Percentiles rank a stretch among this genome's conserved stretches.
Conservation (phyloP, 495 filamentous ascomycete species). For the Chaetomium fimeti region DNA sequence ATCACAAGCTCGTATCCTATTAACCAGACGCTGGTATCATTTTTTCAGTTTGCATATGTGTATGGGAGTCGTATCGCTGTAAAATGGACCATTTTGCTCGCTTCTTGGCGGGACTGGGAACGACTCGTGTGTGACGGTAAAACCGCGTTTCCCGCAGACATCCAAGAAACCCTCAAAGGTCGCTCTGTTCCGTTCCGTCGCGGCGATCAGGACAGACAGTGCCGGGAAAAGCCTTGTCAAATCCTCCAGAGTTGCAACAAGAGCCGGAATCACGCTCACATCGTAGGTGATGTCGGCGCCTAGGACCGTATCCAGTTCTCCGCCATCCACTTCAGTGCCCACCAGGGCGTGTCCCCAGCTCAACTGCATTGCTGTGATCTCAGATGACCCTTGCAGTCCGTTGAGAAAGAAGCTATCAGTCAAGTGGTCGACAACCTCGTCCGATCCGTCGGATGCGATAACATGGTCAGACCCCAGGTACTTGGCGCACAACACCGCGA, state of each 20-base stretch:
- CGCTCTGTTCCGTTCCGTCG: conserved; percentile 49
- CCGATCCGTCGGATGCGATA: conserved; percentile 78
- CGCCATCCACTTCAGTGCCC: conserved; percentile 50
- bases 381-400: conserved; percentile 46
- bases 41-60: conserved; percentile 40
- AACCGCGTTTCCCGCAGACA: conserved; percentile 35
- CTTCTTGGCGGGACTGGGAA: conserved; percentile 36
- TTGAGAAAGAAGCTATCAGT: conserved; percentile 67
- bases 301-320: conserved; percentile 47
- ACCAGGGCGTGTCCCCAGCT: conserved; percentile 60
- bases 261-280: conserved; percentile 42
- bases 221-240: conserved; percentile 40
- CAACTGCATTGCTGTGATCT: conserved; percentile 51
- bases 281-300: conserved; percentile 57
- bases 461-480: conserved; percentile 63
- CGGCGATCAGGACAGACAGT: conserved; percentile 44
- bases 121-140: conserved; percentile 36
- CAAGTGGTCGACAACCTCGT: conserved; percentile 67
- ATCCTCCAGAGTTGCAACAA: conserved; percentile 49
- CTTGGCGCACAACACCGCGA: conserved; percentile 78
- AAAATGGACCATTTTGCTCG: conserved; percentile 51
- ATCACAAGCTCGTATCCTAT: neutral
- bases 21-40: neutral
- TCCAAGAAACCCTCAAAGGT: conserved; percentile 47
- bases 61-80: conserved; percentile 45